phyloP scores from a whole-genome alignment of 805 yeast genomes.

The Lachancea kluyveri region DNA sequence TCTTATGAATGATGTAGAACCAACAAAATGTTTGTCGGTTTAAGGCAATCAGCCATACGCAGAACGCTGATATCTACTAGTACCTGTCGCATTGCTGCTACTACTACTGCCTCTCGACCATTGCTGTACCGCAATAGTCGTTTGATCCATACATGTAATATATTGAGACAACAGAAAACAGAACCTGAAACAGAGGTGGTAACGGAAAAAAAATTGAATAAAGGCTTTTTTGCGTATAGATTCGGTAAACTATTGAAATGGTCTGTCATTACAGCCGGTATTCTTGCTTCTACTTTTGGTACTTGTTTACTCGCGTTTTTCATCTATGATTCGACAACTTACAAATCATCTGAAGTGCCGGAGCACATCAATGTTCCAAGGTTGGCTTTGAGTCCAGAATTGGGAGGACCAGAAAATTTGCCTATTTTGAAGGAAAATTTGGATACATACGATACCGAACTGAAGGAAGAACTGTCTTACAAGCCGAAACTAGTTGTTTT shows the following conservation, averaged over 20 bases:
- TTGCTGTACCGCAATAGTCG: too few relatives aligned
- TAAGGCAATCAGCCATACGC: too few relatives aligned
- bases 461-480: slow-evolving; percentile 38
- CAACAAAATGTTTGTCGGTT: too few relatives aligned
- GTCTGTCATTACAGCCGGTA: slow-evolving; percentile 36
- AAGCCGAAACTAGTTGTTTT: slow-evolving; percentile 55
- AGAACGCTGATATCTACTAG: too few relatives aligned
- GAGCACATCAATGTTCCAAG: slow-evolving; percentile 44
- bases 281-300: slow-evolving; percentile 38
- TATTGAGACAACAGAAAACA: too few relatives aligned
- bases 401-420: slow-evolving; percentile 67
- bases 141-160: too few relatives aligned
- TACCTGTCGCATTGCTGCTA: too few relatives aligned
- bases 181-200: too few relatives aligned
- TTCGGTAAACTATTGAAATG: slow-evolving; percentile 31
- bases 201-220: too few relatives aligned
- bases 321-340: slow-evolving; percentile 63
- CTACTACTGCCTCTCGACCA: too few relatives aligned
- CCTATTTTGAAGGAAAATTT: slow-evolving; percentile 52
- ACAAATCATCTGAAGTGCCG: slow-evolving; percentile 36
- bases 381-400: slow-evolving; percentile 46
- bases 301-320: slow-evolving; percentile 45
- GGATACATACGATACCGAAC: slow-evolving; percentile 50
- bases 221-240: slow-evolving; percentile 5
- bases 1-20: too few relatives aligned